phyloP scores from a whole-genome alignment of 768 basidiomycete species.

The Calocybe gangraenosa region DNA sequence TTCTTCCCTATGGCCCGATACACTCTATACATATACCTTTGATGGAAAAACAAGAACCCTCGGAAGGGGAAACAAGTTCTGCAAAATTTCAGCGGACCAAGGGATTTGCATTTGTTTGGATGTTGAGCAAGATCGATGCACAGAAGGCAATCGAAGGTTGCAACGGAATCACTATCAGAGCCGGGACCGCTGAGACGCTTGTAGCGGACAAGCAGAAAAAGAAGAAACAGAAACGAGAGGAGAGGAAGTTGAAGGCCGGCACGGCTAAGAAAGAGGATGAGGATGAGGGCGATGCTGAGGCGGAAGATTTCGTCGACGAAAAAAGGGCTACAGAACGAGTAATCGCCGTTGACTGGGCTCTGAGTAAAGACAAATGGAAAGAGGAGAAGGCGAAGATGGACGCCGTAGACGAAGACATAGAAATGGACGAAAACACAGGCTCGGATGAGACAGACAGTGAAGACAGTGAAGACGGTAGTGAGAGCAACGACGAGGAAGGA shows the following conservation, averaged over 20 bases:
- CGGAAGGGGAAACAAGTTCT: constrained; percentile 22
- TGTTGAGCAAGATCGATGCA: constrained; percentile 80
- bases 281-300: constrained; percentile 29
- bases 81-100: constrained; percentile 39
- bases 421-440: constrained; percentile 30
- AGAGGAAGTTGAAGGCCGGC: constrained; percentile 40
- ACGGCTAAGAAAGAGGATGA: constrained; percentile 33
- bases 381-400: constrained; percentile 63
- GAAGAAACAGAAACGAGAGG: constrained; percentile 56
- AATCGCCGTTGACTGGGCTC: constrained; percentile 94
- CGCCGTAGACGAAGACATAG: constrained; percentile 32
- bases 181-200: constrained; percentile 55
- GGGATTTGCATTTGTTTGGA: constrained; percentile 96
- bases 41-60: constrained; percentile 24
- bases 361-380: constrained; percentile 92
- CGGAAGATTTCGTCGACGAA: constrained; percentile 29
- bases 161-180: constrained; percentile 68
- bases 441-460: constrained; percentile 17
- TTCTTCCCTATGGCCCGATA: constrained; percentile 85
- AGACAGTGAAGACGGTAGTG: constrained; percentile 24
- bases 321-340: constrained; percentile 47
- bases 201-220: constrained; percentile 63
- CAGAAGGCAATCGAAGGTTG: constrained; percentile 75
- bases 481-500: constrained; percentile 29
- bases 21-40: constrained; percentile 79